phyloP scores from a whole-genome alignment of 2,329 filamentous ascomycete species.

The Nigrograna mackinnonii region DNA sequence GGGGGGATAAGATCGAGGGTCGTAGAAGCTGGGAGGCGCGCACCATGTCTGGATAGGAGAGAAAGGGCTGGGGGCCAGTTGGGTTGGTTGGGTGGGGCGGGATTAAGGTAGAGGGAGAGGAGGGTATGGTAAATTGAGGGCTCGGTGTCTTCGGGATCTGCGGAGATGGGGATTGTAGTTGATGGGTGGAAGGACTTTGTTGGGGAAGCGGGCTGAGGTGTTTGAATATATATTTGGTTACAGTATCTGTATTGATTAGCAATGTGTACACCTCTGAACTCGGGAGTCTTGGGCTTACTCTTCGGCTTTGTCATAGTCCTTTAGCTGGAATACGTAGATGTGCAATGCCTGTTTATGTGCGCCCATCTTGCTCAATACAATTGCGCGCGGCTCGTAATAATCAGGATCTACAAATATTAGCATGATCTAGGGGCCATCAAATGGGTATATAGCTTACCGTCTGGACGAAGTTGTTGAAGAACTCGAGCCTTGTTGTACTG shows the following conservation, averaged over 20 bases:
- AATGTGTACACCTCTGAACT: not conserved
- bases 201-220: slow-evolving; percentile 17
- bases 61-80: slow-evolving; percentile 80
- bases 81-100: slow-evolving; percentile 71
- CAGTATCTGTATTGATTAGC: slow-evolving; percentile 68
- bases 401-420: slow-evolving; percentile 64
- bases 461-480: slow-evolving; percentile 75
- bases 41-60: slow-evolving; percentile 89
- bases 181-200: slow-evolving; percentile 45
- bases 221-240: slow-evolving; percentile 75
- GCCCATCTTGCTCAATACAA: slow-evolving; percentile 92
- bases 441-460: slow-evolving; percentile 60
- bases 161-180: slow-evolving; percentile 32
- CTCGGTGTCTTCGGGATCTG: slow-evolving; percentile 57
- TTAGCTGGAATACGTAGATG: slow-evolving; percentile 94
- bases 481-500: slow-evolving; percentile 82
- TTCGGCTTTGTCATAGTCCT: slow-evolving; percentile 87
- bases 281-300: slow-evolving; percentile 58
- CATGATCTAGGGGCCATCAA: not conserved
- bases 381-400: slow-evolving; percentile 88
- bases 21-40: slow-evolving; percentile 83
- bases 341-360: slow-evolving; percentile 94
- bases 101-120: slow-evolving; percentile 84
- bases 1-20: slow-evolving; percentile 86
- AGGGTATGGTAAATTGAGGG: slow-evolving; percentile 91